phyloP scores from a whole-genome alignment of 2,329 filamentous ascomycete genomes.

The Diaporthe longicolla region DNA sequence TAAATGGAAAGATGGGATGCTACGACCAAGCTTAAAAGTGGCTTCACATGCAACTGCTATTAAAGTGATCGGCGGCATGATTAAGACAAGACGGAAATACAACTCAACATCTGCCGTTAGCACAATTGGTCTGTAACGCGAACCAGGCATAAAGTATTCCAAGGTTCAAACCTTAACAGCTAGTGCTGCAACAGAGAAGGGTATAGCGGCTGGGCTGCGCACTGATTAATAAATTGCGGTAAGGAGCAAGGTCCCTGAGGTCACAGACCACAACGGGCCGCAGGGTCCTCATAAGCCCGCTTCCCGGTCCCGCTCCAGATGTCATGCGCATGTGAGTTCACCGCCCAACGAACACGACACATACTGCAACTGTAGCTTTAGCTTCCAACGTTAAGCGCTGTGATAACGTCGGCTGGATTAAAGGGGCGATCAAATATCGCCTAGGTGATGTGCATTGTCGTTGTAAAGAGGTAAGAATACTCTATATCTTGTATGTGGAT shows the following conservation, averaged over 20 bases:
- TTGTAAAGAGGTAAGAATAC: too few relatives aligned
- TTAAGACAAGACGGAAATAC: too few relatives aligned
- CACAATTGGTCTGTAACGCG: not conserved
- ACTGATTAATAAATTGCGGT: not conserved
- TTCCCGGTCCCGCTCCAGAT: not conserved
- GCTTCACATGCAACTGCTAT: not conserved
- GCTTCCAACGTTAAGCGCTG: not conserved
- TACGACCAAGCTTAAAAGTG: not conserved
- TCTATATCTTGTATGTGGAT: too few relatives aligned
- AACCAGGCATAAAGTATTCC: not conserved
- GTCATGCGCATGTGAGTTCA: not conserved
- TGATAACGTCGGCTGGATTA: too few relatives aligned
- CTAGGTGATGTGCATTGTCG: too few relatives aligned
- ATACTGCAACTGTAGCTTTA: not conserved
- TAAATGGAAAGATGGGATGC: not conserved
- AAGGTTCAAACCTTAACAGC: constrained; percentile 3
- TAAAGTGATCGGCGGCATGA: not conserved
- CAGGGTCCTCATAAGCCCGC: not conserved
- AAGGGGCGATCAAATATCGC: too few relatives aligned
- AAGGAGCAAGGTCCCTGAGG: too few relatives aligned
- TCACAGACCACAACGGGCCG: not conserved
- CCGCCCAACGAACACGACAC: not conserved
- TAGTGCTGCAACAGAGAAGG: not conserved
- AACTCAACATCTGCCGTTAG: not conserved
- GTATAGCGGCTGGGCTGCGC: not conserved